Base-by-base conservation (phyloP, 768 basidiomycete genomes). In the Coprinopsis cinerea region DNA sequence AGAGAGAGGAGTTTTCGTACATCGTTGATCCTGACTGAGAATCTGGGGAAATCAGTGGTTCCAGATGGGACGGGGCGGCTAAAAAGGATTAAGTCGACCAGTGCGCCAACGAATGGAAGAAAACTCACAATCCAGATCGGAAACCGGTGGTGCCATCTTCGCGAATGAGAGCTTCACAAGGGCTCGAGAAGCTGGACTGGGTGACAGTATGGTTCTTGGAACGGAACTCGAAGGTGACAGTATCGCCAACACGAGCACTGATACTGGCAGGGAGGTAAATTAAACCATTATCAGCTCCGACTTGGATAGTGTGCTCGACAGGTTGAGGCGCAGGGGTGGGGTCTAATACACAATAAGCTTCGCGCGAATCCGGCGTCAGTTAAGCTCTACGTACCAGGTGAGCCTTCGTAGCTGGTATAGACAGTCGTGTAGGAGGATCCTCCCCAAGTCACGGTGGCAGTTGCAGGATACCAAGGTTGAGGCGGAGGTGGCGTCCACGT, bases 131-230 rank as follows among this genome's bases (percentile, higher is more conserved):
- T 58, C 74, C 74, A 51, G 73, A 70, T 18, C 66, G 57, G 60
- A 74, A 72, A 1, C 71, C 73, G 35, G 53, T 26, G 22, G 47
- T 52, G 1, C 64, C 64, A 7, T 57, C 58, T 6, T 57, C 54
- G 7, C 53, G 52, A 20, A 51, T 52, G 20, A 69, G 54, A 27
- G 62, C 27, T 27, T 52, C 34, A 55, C 74, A 74, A 18, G 73
- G 72, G 42, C 64, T 57, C 47, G 56, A 49, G 59, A 73, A 73
- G 52, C 54, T 66, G 9, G 70, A 73, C 42, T 75, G 70, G 10
- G 72, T 71, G 22, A 68, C 70, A 17, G 73, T 74, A 54, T 77
- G 76, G 57, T 76, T 75, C 63, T 74, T 73, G 42, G 71, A 66
- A 35, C 64, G 64, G 65, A 74, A 76, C 30, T 65, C 62, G 53